Evolutionary conservation across 208 protist genomes (phyloP).

Genomic region (Trypanosoma theileri): DNA sequence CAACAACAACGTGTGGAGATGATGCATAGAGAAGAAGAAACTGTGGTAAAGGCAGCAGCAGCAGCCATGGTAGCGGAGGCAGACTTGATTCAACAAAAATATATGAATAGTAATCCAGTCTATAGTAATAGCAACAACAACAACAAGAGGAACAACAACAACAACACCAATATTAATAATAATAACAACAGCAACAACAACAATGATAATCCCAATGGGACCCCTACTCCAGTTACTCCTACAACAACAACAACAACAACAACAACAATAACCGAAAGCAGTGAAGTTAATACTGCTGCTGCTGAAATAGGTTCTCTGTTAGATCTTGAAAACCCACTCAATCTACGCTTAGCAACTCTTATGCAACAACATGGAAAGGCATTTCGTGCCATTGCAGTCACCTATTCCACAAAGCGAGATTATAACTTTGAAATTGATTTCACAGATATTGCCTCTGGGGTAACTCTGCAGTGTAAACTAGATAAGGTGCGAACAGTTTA

Average conservation of each 20-base stretch:
- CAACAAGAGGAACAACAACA: neutral
- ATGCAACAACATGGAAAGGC: conserved; percentile 80
- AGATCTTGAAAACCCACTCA: conserved; percentile 80
- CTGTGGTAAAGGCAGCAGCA: conserved; percentile 1
- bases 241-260: neutral
- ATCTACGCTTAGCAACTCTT: conserved; percentile 84
- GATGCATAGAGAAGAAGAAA: too few species aligned
- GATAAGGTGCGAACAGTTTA: conserved; percentile 68
- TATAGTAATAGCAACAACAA: neutral
- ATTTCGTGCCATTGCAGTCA: conserved; percentile 78
- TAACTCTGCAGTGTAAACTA: conserved; percentile 63
- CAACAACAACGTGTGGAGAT: neutral
- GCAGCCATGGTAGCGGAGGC: neutral
- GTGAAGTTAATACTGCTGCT: neutral
- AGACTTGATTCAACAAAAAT: neutral
- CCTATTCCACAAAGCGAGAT: conserved; percentile 48
- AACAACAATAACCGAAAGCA: neutral
- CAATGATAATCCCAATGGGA: neutral
- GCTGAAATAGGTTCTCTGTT: conserved; percentile 47
- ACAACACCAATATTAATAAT: neutral
- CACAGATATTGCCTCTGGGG: conserved; percentile 79
- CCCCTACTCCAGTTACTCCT: neutral
- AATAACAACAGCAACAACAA: neutral
- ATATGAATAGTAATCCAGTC: neutral
- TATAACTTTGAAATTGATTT: conserved; percentile 81